phyloP scores from a whole-genome alignment of 805 yeast species.

The Vanderwaltozyma polyspora region DNA sequence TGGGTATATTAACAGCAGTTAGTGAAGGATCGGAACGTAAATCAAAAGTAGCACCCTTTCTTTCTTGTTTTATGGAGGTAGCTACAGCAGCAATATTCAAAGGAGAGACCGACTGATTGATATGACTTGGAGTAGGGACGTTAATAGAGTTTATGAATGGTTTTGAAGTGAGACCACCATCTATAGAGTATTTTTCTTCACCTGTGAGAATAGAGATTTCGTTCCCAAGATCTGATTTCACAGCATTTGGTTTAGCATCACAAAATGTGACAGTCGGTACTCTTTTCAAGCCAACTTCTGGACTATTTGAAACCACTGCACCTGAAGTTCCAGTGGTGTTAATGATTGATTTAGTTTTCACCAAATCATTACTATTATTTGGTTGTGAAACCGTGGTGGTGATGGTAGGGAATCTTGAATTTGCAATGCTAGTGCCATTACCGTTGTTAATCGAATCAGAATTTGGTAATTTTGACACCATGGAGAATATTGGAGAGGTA shows the following conservation, averaged over 20 bases:
- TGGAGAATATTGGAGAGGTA: too few relatives aligned
- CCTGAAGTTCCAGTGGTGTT: conserved; percentile 23
- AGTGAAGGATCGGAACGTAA: neutral
- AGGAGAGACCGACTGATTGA: neutral
- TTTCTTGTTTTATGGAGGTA: too few relatives aligned
- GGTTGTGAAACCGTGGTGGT: neutral
- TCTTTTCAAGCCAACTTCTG: conserved; percentile 22
- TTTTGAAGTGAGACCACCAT: too few relatives aligned
- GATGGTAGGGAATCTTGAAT: neutral
- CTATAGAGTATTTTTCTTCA: too few relatives aligned
- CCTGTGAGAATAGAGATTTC: too few relatives aligned
- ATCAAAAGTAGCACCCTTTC: too few relatives aligned
- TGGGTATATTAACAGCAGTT: neutral
- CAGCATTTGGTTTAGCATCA: conserved; percentile 11
- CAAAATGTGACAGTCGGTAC: conserved; percentile 26
- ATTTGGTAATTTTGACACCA: neutral
- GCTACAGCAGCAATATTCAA: neutral
- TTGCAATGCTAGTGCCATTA: too few relatives aligned
- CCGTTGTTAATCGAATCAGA: too few relatives aligned
- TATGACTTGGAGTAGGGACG: neutral
- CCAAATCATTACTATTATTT: neutral
- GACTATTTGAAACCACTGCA: conserved; percentile 22
- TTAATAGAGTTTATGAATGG: neutral
- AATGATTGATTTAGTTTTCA: conserved; percentile 20
- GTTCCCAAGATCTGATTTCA: neutral